Base-by-base conservation (phyloP, 805 yeast genomes). In the Myxozyma geophila region DNA sequence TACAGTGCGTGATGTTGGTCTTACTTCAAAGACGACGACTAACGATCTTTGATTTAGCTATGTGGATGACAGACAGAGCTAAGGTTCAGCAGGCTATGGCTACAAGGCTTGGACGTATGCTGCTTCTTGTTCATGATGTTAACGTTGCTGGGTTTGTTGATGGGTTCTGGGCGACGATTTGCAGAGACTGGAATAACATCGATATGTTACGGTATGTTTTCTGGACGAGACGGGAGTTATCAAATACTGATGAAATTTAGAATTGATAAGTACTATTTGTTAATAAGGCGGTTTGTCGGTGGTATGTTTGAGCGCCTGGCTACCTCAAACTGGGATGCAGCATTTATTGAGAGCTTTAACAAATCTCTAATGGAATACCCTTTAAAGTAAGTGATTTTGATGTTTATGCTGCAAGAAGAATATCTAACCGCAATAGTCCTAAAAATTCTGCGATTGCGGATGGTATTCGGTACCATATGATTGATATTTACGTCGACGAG, bases 31-130 rank as follows among this genome's bases (percentile, higher is more conserved):
- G 13, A 8, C 37, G 33, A 35, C 28, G 46, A 43, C 48, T 41
- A 33, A 54, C 47, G 12, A 12, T 7, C 15, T 39, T 48, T 17
- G 13, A 7, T 17, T 21, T 23, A 67, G 85, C 96, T 10, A 90
- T 95, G 96, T 95, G 99, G 98, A 91, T 88, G 78, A 84, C 96
- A 74, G 99, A 95, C 75, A 85, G 92, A 73, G 96, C 97, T 35
- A 82, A 88, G 71, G 95, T 96, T 28, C 99, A 95, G 76, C 97
- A 92, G 75, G 79, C 87, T 63, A 79, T 95, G 44, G 96, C 97
- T 1, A 83, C 81, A 54, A 85, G 84, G 49, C 78, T 95, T 66
- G 96, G 93, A 1, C 79, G 76, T 36, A 72, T 86, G 40, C 66
- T 78, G 37, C 66, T 66, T n/a, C 54, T 69, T 10, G 75, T 81